Conservation (phyloP, 2,329 filamentous ascomycete genomes). For the Capronia coronata region DNA sequence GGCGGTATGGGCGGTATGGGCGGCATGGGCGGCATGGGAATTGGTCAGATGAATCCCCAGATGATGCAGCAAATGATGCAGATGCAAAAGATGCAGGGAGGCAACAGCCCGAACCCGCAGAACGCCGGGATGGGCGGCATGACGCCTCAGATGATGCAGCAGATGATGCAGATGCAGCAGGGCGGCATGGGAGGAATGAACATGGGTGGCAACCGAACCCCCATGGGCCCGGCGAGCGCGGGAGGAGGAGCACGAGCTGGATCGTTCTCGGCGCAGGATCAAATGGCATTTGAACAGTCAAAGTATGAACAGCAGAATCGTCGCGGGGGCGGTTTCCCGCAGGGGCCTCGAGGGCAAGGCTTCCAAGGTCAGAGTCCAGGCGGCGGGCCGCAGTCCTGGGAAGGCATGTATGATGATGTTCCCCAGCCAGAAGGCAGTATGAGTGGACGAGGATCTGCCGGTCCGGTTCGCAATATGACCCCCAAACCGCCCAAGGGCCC, state of each 20-base stretch:
- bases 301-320: slow-evolving; percentile 65
- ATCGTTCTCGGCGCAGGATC: slow-evolving; percentile 61
- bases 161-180: slow-evolving; percentile 46
- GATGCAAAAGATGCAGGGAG: slow-evolving; percentile 48
- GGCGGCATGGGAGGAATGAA: slow-evolving; percentile 36
- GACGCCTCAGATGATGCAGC: slow-evolving; percentile 46
- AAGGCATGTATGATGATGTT: slow-evolving; percentile 96
- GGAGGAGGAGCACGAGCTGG: slow-evolving; percentile 36
- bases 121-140: slow-evolving; percentile 29
- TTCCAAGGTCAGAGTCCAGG: slow-evolving; percentile 35
- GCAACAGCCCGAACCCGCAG: slow-evolving; percentile 29
- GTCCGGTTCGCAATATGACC: slow-evolving; percentile 35
- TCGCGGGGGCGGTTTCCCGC: slow-evolving; percentile 38
- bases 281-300: slow-evolving; percentile 68
- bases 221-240: slow-evolving; percentile 32
- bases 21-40: slow-evolving; percentile 41
- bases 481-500: slow-evolving; percentile 43
- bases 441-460: slow-evolving; percentile 42
- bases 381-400: slow-evolving; percentile 77
- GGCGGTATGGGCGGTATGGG: slow-evolving; percentile 46
- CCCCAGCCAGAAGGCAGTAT: slow-evolving; percentile 64
- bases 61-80: slow-evolving; percentile 58
- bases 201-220: slow-evolving; percentile 28
- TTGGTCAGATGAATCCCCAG: slow-evolving; percentile 39
- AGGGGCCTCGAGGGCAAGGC: slow-evolving; percentile 21